Base-by-base conservation (phyloP, 1,284 basidiomycete genomes). In the Puccinia novopanici region DNA sequence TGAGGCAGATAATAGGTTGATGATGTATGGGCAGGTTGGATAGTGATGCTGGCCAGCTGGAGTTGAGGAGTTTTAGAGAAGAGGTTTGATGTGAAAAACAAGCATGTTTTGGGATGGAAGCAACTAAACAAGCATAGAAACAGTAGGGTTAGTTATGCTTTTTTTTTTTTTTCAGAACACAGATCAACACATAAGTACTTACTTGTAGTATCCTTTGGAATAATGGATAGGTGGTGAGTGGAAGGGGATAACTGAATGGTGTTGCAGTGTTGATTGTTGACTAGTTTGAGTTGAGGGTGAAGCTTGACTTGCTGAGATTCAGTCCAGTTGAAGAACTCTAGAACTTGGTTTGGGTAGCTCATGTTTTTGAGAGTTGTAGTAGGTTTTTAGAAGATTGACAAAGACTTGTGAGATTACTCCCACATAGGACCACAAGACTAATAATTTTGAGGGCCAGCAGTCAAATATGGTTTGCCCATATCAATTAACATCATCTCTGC, bases 31-130 rank as follows among this genome's bases (percentile, higher is more conserved):
- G 70, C n/a, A 50, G 34, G 55, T 10, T 65, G 37, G 55, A 67
- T 9, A 52, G 24, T 34, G 27, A 37, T 40, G 48, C n/a, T 4
- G 22, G 27, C 9, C 54, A 15, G 27, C 30, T 48, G n/a, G 10
- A 30, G 45, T 42, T 27, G 30, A 24, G n/a, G 22, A n/a, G 40
- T 27, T 15, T 3, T 10, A 34, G 19, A n/a, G 50, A 54, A 24
- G 78, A 80, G 34, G 78, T 73, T 45, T 48, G 55, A 67, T 74
- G 70, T 34, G 78, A n/a, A 74, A 80, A 72, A 67, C 78, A 80
- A 54, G 45, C 40, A 19, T 24, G 19, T 67, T 80, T 80, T 34
- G n/a, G 78, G 42, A 80, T 74, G 9, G 78, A 73, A 22, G 71
- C 78, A 27, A 80, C 78, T 80, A 34, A 37, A 30, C 15, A 57